Conservation (phyloP, 805 yeast species). For the Lipomyces japonicus region DNA sequence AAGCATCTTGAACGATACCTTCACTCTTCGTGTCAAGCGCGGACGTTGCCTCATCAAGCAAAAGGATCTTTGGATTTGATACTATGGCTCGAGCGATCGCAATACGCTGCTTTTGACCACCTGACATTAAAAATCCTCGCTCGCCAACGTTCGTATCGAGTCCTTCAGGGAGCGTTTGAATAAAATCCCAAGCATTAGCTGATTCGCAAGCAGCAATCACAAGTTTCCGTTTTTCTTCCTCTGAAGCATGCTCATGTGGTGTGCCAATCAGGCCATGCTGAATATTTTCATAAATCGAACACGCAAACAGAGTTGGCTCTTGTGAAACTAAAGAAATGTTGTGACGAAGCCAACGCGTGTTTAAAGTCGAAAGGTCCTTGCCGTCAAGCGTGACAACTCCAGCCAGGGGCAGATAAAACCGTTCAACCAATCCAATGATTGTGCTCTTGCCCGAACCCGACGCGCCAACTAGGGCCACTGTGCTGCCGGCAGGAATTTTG, state of each 20-base stretch:
- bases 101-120: constrained; percentile 62
- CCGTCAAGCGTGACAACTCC: constrained; percentile 51
- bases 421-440: constrained; percentile 51
- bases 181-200: constrained; percentile 52
- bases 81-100: constrained; percentile 59
- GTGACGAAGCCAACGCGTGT: constrained; percentile 50
- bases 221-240: constrained; percentile 39
- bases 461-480: constrained; percentile 90
- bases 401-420: constrained; percentile 52
- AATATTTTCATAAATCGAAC: constrained; percentile 72
- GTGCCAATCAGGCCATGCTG: constrained; percentile 59
- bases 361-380: constrained; percentile 46
- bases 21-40: constrained; percentile 61
- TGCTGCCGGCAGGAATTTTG: constrained; percentile 64
- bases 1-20: constrained; percentile 53
- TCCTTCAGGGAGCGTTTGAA: constrained; percentile 50
- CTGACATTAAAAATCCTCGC: constrained; percentile 57
- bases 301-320: constrained; percentile 61
- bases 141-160: constrained; percentile 51
- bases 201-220: constrained; percentile 45
- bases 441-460: constrained; percentile 49
- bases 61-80: constrained; percentile 49
- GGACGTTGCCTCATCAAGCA: constrained; percentile 64
- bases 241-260: constrained; percentile 34
- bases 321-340: constrained; percentile 59